Conservation (phyloP, 2,329 filamentous ascomycete genomes). For the Diaporthe helianthi region DNA sequence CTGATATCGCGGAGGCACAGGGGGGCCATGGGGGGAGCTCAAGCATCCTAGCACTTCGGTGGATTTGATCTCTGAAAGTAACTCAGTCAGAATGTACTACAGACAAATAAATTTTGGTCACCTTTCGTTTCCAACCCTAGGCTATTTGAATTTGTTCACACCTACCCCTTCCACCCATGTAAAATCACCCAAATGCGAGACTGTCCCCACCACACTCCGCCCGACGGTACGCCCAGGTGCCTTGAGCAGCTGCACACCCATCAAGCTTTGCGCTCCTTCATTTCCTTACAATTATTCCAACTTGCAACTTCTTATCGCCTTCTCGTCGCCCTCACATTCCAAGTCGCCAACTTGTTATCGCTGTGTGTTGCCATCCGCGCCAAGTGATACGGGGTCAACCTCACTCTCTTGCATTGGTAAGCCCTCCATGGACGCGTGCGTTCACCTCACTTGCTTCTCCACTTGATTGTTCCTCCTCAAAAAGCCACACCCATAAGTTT, state of each 20-base stretch:
- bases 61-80: background rate
- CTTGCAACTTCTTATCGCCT: background rate
- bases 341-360: too few species aligned
- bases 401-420: background rate
- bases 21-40: too few species aligned
- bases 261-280: background rate
- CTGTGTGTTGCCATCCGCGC: too few species aligned
- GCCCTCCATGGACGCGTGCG: background rate
- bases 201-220: too few species aligned
- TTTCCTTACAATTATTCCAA: background rate
- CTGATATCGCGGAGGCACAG: background rate
- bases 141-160: background rate
- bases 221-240: too few species aligned
- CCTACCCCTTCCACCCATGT: background rate
- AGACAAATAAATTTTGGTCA: too few species aligned
- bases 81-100: background rate
- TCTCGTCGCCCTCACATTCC: background rate
- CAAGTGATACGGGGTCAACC: background rate
- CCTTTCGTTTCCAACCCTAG: background rate
- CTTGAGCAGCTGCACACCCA: background rate
- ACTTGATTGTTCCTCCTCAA: too few species aligned
- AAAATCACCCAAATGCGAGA: background rate
- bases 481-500: background rate
- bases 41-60: background rate
- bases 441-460: background rate